Base-by-base conservation (phyloP, 2,329 filamentous ascomycete genomes). In the Aspergillus neoniger region DNA sequence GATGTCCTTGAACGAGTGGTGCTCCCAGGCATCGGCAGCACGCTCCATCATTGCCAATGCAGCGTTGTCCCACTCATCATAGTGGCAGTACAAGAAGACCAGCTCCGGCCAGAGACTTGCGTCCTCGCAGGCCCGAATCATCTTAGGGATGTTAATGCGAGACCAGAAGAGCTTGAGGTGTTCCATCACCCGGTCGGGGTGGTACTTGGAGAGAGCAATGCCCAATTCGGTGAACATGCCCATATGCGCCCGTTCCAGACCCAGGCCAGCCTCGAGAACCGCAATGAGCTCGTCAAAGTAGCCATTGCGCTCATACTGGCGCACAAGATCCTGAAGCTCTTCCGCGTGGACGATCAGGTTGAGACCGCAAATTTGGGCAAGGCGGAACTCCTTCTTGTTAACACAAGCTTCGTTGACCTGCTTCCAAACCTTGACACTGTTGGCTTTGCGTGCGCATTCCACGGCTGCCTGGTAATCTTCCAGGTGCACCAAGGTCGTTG, bases 1-100 rank as follows among this genome's bases (percentile, higher is more conserved):
- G 55, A 96, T 98, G 75, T 99, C 96, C 85, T 99, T 99, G 88
- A 99, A 99, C 52, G 96, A 95, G 76, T 97, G 92, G 80, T 99
- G 95, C 77, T 99, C 96, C 95, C 95, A 99, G 1, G 95, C 93
- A 82, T 98, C 96, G 67, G 96, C 89, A 12, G 95, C 91, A 69
- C 92, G 91, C 82, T 99, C 95, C 86, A 99, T 99, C 82, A 99
- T 96, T 17, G 95, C 92, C 57, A 99, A 85, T 51, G 93, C 92
- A 48, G 95, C 95, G 73, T 99, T 98, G 79, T 99, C 96, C 78
- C 90, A 97, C 76, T 99, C 96, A 67, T 99, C 96, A 72, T 97
- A 98, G 80, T 99, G 95, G 76, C 91, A 92, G 83, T 98, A 98
- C 69, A 96, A 86, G 86, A 99, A 99, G 57, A 99, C 92, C 64